These are phyloP conservation scores for Colletotrichum sp. DNA, from an alignment of 2,329 filamentous ascomycete genomes.

Conservation along the genomic window DNA sequence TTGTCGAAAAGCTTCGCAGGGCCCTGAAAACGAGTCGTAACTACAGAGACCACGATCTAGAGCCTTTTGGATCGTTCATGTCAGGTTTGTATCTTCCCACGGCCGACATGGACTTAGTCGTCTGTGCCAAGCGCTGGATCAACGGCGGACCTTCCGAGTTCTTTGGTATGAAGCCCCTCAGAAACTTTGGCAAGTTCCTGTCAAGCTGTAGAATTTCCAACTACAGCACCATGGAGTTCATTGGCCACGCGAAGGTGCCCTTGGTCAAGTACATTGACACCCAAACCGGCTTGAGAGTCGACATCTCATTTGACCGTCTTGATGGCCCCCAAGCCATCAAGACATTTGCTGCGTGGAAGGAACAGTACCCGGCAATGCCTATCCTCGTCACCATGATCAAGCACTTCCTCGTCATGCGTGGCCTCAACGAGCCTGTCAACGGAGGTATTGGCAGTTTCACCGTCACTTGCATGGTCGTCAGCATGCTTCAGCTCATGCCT, in stretches of 20 bases:
- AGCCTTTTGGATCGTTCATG: constrained; percentile 91
- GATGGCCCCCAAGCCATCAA: constrained; percentile 80
- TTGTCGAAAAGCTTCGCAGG: constrained; percentile 71
- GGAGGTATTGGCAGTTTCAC: constrained; percentile 95
- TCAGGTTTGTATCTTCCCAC: constrained; percentile 74
- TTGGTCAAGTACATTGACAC: constrained; percentile 89
- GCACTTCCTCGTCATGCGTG: constrained; percentile 88
- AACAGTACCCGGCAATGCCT: constrained; percentile 82
- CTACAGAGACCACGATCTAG: constrained; percentile 67
- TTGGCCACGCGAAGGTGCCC: constrained; percentile 81
- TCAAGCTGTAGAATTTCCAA: constrained; percentile 60
- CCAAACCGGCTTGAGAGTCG: constrained; percentile 79
- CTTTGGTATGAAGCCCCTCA: constrained; percentile 64
- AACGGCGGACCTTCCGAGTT: constrained; percentile 44
- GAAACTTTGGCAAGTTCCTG: constrained; percentile 66
- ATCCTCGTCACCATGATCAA: constrained; percentile 88
- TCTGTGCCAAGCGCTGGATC: constrained; percentile 55
- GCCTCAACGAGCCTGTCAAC: constrained; percentile 87
- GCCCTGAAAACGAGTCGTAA: constrained; percentile 57
- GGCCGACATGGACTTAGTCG: constrained; percentile 93
- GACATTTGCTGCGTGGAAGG: constrained; percentile 82
- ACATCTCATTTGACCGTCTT: constrained; percentile 93
- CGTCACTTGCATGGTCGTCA: constrained; percentile 91
- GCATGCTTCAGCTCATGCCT: constrained; percentile 82
- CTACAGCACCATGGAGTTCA: constrained; percentile 65